These are phyloP conservation scores for Vaccinium corymbosum DNA, from an alignment of 148 eudicot species.

Conservation along the genomic window DNA sequence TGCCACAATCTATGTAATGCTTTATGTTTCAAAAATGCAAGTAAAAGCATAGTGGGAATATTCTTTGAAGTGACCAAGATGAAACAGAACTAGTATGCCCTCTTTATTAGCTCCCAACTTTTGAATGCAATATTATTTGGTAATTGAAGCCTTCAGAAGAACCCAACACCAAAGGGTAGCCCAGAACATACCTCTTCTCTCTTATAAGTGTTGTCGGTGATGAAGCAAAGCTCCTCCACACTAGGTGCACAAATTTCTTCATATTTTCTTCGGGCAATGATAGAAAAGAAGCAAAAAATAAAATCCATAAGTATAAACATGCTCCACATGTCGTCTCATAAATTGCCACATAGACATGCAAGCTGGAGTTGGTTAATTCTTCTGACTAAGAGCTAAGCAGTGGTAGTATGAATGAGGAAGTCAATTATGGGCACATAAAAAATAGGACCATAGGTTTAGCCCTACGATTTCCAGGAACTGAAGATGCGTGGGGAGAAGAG, in stretches of 20 bases:
- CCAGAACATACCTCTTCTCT: slow-evolving; percentile 62
- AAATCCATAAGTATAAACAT: slow-evolving; percentile 7
- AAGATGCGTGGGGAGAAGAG: not conserved
- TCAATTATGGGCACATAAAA: not conserved
- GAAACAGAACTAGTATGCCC: not conserved
- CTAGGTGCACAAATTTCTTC: slow-evolving; percentile 86
- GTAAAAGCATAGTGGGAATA: not conserved
- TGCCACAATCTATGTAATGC: not conserved
- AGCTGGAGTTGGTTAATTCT: not conserved
- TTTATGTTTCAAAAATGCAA: not conserved
- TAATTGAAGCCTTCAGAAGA: slow-evolving; percentile 3
- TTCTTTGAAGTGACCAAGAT: not conserved
- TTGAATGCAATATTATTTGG: not conserved
- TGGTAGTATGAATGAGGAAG: not conserved
- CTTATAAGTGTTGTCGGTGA: slow-evolving; percentile 81
- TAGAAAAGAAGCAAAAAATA: slow-evolving; percentile 14
- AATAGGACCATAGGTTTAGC: not conserved
- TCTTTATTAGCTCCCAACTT: not conserved
- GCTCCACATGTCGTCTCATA: not conserved
- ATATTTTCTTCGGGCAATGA: slow-evolving; percentile 53
- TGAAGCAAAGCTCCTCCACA: slow-evolving; percentile 81
- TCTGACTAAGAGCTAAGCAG: not conserved
- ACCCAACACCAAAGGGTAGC: not conserved
- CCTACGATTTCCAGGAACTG: too few relatives aligned
- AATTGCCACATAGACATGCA: not conserved